Evolutionary conservation across 164 flowering plant genomes (phyloP).

Genomic region (Aristolochia contorta): DNA sequence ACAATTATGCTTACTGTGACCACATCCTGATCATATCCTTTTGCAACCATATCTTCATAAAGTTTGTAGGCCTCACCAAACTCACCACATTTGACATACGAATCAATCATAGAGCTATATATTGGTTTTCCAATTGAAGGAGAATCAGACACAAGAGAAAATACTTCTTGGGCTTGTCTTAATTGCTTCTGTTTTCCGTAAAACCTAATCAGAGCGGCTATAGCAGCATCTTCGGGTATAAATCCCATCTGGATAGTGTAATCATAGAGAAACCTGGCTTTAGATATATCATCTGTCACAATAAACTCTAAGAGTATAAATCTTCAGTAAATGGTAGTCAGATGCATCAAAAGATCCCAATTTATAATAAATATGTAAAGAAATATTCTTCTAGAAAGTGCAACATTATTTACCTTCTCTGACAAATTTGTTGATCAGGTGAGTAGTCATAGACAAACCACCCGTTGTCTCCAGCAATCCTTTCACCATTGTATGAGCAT

Average conservation of each 20-base stretch:
- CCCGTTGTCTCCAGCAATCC: constrained; percentile 32
- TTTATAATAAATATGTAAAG: not conserved
- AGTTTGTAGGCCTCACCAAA: constrained; percentile 42
- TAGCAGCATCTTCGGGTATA: constrained; percentile 34
- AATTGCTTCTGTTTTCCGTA: constrained; percentile 48
- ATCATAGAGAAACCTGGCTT: constrained; percentile 40
- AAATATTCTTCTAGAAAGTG: not conserved
- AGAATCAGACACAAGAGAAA: constrained; percentile 26
- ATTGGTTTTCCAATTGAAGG: constrained; percentile 16
- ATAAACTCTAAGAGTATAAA: constrained; percentile 7
- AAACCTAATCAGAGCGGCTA: constrained; percentile 47
- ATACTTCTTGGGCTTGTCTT: constrained; percentile 42
- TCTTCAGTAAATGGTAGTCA: not conserved
- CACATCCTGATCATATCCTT: constrained; percentile 45
- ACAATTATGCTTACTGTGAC: constrained; percentile 64
- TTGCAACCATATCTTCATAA: constrained; percentile 35
- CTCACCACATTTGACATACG: constrained; percentile 52
- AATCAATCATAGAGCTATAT: constrained; percentile 55
- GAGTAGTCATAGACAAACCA: constrained; percentile 44
- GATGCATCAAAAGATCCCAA: not conserved
- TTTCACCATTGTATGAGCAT: constrained; percentile 29
- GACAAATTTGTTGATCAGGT: constrained; percentile 36
- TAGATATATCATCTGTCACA: constrained; percentile 44
- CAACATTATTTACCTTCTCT: constrained; percentile 38
- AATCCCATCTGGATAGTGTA: constrained; percentile 35